A percentile compares a stretch with the other conserved stretches of the same genome.
Evolutionary conservation across 257 asterid genomes (phyloP).

Genomic region (Cinchona pubescens): DNA sequence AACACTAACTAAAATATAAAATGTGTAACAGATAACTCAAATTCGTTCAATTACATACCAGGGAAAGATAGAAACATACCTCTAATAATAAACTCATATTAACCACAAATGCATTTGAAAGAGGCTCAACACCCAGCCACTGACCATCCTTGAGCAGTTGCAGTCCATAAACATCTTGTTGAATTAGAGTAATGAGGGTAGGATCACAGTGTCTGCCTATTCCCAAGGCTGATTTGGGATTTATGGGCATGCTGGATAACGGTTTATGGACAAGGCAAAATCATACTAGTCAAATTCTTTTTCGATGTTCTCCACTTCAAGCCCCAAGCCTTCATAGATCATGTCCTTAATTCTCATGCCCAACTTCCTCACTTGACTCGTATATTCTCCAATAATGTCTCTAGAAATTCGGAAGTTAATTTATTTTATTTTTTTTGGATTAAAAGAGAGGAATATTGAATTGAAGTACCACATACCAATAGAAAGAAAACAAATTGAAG

Average conservation of each 20-base stretch:
- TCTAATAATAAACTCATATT: background rate
- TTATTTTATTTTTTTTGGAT: too few relatives aligned
- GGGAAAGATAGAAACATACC: too few relatives aligned
- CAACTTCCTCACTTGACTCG: slow-evolving; percentile 2
- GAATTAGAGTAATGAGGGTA: background rate
- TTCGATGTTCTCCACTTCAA: too few relatives aligned
- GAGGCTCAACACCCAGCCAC: slow-evolving; percentile 17
- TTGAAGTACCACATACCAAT: background rate
- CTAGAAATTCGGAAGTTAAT: background rate
- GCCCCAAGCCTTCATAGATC: slow-evolving; percentile 15
- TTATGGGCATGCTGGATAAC: slow-evolving; percentile 15
- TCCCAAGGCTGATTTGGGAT: slow-evolving; percentile 7
- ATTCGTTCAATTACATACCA: too few relatives aligned
- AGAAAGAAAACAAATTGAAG: background rate
- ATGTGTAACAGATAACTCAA: too few relatives aligned
- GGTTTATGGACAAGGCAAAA: background rate
- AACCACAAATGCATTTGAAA: background rate
- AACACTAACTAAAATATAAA: too few relatives aligned
- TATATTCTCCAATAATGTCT: slow-evolving; percentile 7
- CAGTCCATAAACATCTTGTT: slow-evolving; percentile 6
- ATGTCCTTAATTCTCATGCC: background rate
- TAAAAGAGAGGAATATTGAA: too few relatives aligned
- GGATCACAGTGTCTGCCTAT: background rate
- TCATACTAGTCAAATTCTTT: background rate
- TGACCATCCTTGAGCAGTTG: slow-evolving; percentile 13